Conservation (phyloP, 179 eudicot species). For the Beta macrorhiza region DNA sequence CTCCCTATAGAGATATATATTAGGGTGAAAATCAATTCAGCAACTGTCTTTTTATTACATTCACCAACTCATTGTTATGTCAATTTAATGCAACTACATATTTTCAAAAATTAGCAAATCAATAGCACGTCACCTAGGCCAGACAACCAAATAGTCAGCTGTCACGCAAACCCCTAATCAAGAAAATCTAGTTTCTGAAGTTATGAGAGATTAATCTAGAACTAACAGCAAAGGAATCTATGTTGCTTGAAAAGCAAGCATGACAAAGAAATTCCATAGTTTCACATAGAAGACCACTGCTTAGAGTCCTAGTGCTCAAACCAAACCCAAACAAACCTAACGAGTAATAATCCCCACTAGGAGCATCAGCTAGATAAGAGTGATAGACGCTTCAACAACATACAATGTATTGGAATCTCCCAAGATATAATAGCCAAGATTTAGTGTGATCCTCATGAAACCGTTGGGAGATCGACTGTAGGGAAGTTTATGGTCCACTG, state of each 20-base stretch:
- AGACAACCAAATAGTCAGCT: slow-evolving; percentile 17
- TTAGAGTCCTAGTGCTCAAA: neutral
- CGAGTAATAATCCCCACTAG: neutral
- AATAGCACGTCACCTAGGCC: neutral
- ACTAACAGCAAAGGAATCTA: neutral
- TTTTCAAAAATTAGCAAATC: neutral
- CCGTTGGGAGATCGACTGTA: neutral
- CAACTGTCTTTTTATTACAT: neutral
- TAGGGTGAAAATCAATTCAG: neutral
- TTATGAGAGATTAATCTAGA: neutral
- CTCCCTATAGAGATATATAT: neutral
- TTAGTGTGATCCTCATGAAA: neutral
- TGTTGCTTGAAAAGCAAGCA: neutral
- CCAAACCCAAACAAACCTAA: slow-evolving; percentile 2
- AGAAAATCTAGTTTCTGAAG: neutral
- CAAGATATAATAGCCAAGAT: neutral
- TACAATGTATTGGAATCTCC: neutral
- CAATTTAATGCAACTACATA: neutral
- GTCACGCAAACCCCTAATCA: neutral
- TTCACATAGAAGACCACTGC: neutral
- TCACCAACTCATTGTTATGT: neutral
- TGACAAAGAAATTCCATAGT: neutral
- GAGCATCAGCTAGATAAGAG: neutral
- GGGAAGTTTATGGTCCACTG: neutral
- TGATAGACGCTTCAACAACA: neutral